Percentiles rank a stretch among this genome's conserved stretches.
Conservation (phyloP, 2,329 filamentous ascomycete genomes). For the Diplodia seriata region DNA sequence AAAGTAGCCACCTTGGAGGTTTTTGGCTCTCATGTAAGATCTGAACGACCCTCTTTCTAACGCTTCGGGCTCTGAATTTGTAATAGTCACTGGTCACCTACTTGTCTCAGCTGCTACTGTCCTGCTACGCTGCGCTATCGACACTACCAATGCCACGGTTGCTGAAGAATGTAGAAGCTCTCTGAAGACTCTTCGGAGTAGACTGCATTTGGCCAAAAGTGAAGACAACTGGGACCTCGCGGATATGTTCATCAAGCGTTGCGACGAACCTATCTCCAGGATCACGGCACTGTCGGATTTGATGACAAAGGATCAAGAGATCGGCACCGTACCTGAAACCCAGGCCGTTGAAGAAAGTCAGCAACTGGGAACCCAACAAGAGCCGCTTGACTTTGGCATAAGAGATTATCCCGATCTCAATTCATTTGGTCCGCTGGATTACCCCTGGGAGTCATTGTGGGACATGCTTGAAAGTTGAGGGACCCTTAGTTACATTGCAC, state of each 20-base stretch:
- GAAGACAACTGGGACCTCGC: slow-evolving; percentile 30
- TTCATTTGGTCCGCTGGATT: slow-evolving; percentile 18
- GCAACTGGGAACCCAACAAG: not conserved
- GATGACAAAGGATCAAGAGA: not conserved
- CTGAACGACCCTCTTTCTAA: not conserved
- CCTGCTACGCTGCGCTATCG: slow-evolving; percentile 59
- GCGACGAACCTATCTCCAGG: slow-evolving; percentile 24
- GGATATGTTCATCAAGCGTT: slow-evolving; percentile 30
- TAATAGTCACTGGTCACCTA: slow-evolving; percentile 57
- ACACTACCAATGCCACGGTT: slow-evolving; percentile 53
- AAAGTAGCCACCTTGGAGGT: slow-evolving; percentile 56
- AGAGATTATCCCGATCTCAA: not conserved
- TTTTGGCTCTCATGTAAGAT: slow-evolving; percentile 56
- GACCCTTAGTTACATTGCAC: not conserved
- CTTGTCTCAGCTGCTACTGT: slow-evolving; percentile 62
- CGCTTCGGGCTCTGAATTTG: slow-evolving; percentile 8
- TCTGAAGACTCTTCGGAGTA: slow-evolving; percentile 4
- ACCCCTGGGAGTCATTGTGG: slow-evolving; percentile 23
- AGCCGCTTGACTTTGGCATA: not conserved
- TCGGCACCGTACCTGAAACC: not conserved
- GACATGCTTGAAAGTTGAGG: slow-evolving; percentile 21
- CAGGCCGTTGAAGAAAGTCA: not conserved
- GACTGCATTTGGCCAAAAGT: slow-evolving; percentile 3
- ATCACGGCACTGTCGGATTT: not conserved
- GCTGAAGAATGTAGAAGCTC: slow-evolving; percentile 8